Conservation (phyloP, 768 basidiomycete genomes). For the Jaapia argillacea region DNA sequence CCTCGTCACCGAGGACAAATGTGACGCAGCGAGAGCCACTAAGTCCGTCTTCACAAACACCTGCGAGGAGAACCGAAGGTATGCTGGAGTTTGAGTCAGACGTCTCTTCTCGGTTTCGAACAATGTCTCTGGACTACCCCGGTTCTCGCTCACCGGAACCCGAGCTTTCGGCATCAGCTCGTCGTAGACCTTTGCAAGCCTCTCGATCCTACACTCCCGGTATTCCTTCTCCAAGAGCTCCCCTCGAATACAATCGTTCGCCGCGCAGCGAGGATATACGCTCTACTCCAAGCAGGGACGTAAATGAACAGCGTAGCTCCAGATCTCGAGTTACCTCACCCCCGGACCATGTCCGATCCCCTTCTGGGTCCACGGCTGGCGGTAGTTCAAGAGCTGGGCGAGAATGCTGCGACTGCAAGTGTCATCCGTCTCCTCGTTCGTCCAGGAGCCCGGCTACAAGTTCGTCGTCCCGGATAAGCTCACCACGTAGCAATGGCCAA, state of each 20-base stretch:
- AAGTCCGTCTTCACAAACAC: not conserved
- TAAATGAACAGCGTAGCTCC: not conserved
- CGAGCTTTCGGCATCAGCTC: too few relatives aligned
- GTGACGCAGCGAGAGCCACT: not conserved
- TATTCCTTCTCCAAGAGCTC: not conserved
- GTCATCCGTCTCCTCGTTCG: not conserved
- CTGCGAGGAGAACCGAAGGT: too few relatives aligned
- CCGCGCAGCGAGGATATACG: not conserved
- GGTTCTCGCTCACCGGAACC: too few relatives aligned
- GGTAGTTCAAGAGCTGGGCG: not conserved
- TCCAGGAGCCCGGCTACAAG: not conserved
- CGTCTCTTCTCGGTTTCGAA: too few relatives aligned
- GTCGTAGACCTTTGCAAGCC: too few relatives aligned
- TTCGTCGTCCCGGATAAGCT: not conserved
- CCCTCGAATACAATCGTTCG: not conserved
- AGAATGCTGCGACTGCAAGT: not conserved
- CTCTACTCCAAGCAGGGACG: not conserved
- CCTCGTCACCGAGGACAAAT: not conserved
- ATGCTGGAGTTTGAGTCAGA: too few relatives aligned
- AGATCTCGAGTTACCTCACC: not conserved
- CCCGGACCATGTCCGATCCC: not conserved
- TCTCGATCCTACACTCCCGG: not conserved
- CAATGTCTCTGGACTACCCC: too few relatives aligned
- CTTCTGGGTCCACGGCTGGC: not conserved
- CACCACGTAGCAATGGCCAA: not conserved